These are phyloP conservation scores for Saksenaea vasiformis DNA, from an alignment of 371 early-diverging fungal species.

Conservation along the genomic window DNA sequence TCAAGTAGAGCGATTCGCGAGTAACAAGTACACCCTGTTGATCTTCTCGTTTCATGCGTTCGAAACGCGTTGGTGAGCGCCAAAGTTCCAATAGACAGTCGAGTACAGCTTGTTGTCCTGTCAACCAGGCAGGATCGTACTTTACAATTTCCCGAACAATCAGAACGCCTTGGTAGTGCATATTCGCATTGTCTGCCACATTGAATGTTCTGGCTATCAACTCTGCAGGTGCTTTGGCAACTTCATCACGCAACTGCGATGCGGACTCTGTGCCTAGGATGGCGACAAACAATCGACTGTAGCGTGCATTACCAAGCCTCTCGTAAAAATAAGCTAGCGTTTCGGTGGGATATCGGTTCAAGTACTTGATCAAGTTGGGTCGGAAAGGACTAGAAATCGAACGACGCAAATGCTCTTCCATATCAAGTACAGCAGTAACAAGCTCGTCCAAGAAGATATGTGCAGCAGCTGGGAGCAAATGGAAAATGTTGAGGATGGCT, in stretches of 20 bases:
- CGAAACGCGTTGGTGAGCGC: conserved; percentile 54
- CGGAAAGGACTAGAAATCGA: conserved; percentile 92
- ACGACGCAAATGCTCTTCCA: conserved; percentile 84
- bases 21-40: conserved; percentile 48
- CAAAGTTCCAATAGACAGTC: conserved; percentile 60
- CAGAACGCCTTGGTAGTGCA: conserved; percentile 64
- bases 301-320: conserved; percentile 56
- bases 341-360: conserved; percentile 87
- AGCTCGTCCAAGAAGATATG: conserved; percentile 91
- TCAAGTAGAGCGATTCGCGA: conserved; percentile 60
- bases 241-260: conserved; percentile 68
- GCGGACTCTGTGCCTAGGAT: conserved; percentile 68
- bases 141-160: conserved; percentile 64
- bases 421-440: conserved; percentile 78
- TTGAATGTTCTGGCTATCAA: conserved; percentile 62
- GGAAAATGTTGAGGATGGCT: conserved; percentile 92
- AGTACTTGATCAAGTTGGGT: conserved; percentile 83
- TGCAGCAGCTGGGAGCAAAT: conserved; percentile 90
- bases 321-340: conserved; percentile 86
- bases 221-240: conserved; percentile 59
- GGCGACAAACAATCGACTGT: conserved; percentile 72
- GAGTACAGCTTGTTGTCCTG: conserved; percentile 44
- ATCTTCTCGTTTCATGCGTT: conserved; percentile 57
- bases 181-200: conserved; percentile 24
- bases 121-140: conserved; percentile 66